These are phyloP conservation scores for Fraxinus quadrangulata DNA, from an alignment of 257 asterid genomes.

Conservation along the genomic window DNA sequence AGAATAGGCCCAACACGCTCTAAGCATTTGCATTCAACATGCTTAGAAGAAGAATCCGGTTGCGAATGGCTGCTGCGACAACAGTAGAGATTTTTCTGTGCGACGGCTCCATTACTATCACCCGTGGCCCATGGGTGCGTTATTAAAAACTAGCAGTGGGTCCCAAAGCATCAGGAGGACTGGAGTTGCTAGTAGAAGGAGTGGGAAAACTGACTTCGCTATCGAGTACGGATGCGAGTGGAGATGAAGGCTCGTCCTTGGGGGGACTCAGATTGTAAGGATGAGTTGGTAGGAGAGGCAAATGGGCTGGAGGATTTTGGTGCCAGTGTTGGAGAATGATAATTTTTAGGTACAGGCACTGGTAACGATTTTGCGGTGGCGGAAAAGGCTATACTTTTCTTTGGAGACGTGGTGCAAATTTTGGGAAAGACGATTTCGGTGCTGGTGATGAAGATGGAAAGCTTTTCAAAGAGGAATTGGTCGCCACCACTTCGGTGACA, in stretches of 20 bases:
- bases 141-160: no score
- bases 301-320: neutral
- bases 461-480: neutral
- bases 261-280: neutral
- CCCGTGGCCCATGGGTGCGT: no score
- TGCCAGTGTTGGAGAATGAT: neutral
- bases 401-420: neutral
- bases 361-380: neutral
- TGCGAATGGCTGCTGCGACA: neutral
- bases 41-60: neutral
- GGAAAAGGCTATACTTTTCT: neutral
- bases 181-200: neutral
- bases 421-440: neutral
- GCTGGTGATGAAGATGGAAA: neutral
- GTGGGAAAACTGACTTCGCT: neutral
- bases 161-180: neutral
- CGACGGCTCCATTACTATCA: neutral
- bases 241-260: neutral
- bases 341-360: neutral
- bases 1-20: neutral
- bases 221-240: neutral
- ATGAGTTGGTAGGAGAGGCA: neutral
- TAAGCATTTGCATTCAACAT: neutral
- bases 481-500: neutral
- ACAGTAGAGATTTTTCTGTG: neutral